Evolutionary conservation across 2,329 filamentous ascomycete genomes (phyloP).

Genomic region (Neonectria sp.): DNA sequence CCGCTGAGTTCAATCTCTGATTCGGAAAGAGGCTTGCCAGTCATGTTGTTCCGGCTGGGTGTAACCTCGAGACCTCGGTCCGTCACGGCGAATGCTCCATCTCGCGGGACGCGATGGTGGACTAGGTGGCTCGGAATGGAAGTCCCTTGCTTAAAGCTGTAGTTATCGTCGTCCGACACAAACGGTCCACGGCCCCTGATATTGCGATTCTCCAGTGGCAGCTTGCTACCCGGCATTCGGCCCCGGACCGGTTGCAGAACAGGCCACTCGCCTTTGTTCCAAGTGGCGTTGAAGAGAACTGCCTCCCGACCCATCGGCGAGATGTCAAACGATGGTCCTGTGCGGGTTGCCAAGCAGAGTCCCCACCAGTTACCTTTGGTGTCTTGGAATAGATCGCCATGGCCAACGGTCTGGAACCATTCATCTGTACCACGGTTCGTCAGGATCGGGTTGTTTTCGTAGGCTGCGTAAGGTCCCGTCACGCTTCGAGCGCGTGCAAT

Average conservation of each 20-base stretch:
- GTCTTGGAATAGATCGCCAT: slow-evolving; percentile 53
- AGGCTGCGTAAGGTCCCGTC: slow-evolving; percentile 55
- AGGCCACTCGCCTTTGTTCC: slow-evolving; percentile 66
- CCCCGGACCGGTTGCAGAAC: slow-evolving; percentile 50
- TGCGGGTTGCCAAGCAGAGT: slow-evolving; percentile 53
- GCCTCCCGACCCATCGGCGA: slow-evolving; percentile 64
- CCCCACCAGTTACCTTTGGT: slow-evolving; percentile 62
- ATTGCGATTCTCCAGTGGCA: slow-evolving; percentile 18
- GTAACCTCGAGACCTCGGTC: slow-evolving; percentile 13
- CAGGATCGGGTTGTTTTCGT: slow-evolving; percentile 56
- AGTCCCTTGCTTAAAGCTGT: slow-evolving; percentile 3
- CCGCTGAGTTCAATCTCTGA: slow-evolving; percentile 28
- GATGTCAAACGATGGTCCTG: slow-evolving; percentile 34
- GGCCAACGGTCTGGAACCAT: slow-evolving; percentile 51
- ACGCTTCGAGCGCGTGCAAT: slow-evolving; percentile 54
- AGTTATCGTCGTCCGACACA: slow-evolving; percentile 28
- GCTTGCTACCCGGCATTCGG: slow-evolving; percentile 49
- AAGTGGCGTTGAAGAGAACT: slow-evolving; percentile 62
- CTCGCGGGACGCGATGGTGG: slow-evolving; percentile 27
- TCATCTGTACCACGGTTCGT: slow-evolving; percentile 50
- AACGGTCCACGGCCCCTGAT: slow-evolving; percentile 28
- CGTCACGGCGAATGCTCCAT: slow-evolving; percentile 11
- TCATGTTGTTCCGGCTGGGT: slow-evolving; percentile 31
- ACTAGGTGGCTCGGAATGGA: slow-evolving; percentile 28
- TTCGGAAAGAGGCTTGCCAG: not conserved